These are phyloP conservation scores for Ustilago loliicola DNA, from an alignment of 1,284 basidiomycete genomes.

Conservation along the genomic window DNA sequence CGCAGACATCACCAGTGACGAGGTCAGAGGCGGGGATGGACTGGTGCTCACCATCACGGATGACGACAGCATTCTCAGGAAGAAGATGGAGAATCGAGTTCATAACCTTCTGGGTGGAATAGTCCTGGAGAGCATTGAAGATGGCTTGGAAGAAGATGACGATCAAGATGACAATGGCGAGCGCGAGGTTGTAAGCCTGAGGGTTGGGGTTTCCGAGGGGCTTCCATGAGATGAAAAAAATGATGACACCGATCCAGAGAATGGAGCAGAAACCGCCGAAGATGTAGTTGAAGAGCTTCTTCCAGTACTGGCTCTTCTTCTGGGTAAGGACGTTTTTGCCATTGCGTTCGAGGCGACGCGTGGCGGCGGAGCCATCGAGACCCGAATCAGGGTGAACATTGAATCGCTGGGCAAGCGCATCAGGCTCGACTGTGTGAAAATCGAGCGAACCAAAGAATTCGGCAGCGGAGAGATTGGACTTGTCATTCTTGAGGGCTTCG, in stretches of 20 bases:
- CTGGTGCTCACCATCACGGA: constrained; percentile 76
- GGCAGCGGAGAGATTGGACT: constrained; percentile 41
- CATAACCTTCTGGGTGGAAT: constrained; percentile 54
- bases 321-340: constrained; percentile 74
- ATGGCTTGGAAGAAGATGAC: constrained; percentile 72
- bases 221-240: constrained; percentile 74
- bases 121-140: constrained; percentile 73
- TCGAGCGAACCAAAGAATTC: constrained; percentile 71
- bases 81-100: constrained; percentile 75
- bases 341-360: constrained; percentile 73
- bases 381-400: constrained; percentile 73
- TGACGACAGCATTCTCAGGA: constrained; percentile 75
- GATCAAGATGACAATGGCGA: constrained; percentile 71
- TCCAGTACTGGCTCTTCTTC: constrained; percentile 73
- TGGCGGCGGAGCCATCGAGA: constrained; percentile 74
- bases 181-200: constrained; percentile 74
- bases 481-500: constrained; percentile 32
- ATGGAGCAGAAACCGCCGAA: constrained; percentile 77
- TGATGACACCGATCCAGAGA: constrained; percentile 75
- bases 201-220: constrained; percentile 74
- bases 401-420: constrained; percentile 75
- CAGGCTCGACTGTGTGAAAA: constrained; percentile 74
- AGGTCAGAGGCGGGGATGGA: constrained; percentile 77
- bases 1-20: constrained; percentile 79
- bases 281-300: constrained; percentile 74